Evolutionary conservation across 129 eudicot genomes (phyloP).

Genomic region (Centella asiatica): DNA sequence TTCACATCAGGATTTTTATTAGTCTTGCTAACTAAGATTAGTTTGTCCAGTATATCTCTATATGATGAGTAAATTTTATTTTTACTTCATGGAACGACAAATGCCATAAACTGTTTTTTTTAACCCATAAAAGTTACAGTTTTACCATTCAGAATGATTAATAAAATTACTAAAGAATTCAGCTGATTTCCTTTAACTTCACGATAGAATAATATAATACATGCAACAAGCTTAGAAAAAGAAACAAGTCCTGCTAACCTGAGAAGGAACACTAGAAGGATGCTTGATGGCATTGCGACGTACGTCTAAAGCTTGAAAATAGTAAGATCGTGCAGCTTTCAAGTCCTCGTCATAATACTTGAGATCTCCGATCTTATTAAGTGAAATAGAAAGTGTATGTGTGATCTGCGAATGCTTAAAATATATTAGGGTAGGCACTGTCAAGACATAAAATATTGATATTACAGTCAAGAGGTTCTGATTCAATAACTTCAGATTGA

Average conservation of each 20-base stretch:
- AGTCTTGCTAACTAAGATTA: background rate
- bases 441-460: background rate
- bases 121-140: too few relatives aligned
- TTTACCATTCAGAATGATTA: too few relatives aligned
- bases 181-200: background rate
- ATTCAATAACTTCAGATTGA: constrained; percentile 4
- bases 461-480: background rate
- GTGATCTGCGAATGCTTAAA: constrained; percentile 47
- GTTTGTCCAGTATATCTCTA: too few relatives aligned
- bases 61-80: too few relatives aligned
- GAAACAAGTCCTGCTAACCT: constrained; percentile 32
- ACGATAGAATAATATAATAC: background rate
- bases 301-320: constrained; percentile 64
- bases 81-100: too few relatives aligned
- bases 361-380: constrained; percentile 87
- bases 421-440: background rate
- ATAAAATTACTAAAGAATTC: too few relatives aligned
- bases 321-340: constrained; percentile 61
- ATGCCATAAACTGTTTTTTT: background rate
- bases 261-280: constrained; percentile 54
- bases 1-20: background rate
- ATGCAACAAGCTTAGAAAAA: background rate
- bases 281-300: constrained; percentile 68
- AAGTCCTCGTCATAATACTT: constrained; percentile 82
- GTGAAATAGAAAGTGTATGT: constrained; percentile 86